A percentile compares a stretch with the other conserved stretches of the same genome.
Conservation (phyloP, 805 yeast species). For the Kodamaea fukazawae region DNA sequence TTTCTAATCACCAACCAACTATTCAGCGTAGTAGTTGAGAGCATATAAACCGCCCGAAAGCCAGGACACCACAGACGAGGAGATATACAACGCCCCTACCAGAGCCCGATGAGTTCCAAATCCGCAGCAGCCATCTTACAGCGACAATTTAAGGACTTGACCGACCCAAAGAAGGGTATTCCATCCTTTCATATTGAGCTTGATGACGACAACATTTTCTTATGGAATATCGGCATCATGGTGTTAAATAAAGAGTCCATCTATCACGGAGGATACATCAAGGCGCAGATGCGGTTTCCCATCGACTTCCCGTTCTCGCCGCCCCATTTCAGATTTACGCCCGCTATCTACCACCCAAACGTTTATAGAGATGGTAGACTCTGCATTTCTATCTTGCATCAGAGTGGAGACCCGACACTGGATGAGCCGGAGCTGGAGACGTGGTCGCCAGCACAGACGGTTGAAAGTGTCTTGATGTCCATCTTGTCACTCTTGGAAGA, state of each 20-base stretch:
- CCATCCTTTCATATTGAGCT: constrained; percentile 63
- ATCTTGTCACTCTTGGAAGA: constrained; percentile 89
- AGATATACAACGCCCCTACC: background rate
- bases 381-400: constrained; percentile 90
- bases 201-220: constrained; percentile 54
- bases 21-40: background rate
- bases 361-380: constrained; percentile 91
- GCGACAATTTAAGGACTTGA: constrained; percentile 91
- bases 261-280: constrained; percentile 92
- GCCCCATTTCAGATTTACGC: constrained; percentile 88
- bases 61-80: background rate
- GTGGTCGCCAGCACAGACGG: constrained; percentile 93
- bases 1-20: constrained; percentile 6
- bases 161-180: constrained; percentile 80
- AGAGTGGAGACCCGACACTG: constrained; percentile 83
- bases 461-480: constrained; percentile 84
- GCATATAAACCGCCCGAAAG: background rate
- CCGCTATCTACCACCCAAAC: constrained; percentile 92
- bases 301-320: constrained; percentile 88
- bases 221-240: constrained; percentile 89
- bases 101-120: constrained; percentile 39
- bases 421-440: constrained; percentile 94
- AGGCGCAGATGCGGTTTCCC: constrained; percentile 93
- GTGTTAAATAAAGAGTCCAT: constrained; percentile 85
- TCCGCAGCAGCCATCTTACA: constrained; percentile 81